Evolutionary conservation across 2,329 filamentous ascomycete genomes (phyloP).

Genomic region (Truncatella angustata): DNA sequence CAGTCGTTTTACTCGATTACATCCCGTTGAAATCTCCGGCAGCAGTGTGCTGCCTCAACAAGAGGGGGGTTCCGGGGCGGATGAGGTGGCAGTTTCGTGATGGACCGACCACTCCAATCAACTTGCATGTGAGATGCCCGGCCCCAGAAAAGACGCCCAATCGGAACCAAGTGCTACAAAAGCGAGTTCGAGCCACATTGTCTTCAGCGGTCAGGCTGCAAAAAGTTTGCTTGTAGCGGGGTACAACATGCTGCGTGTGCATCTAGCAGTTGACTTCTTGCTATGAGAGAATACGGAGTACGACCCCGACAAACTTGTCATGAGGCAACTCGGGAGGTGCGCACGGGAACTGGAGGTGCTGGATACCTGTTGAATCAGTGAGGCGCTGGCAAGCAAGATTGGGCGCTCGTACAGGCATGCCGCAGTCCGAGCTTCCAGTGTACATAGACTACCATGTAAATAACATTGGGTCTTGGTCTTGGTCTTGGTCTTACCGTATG

Average conservation of each 20-base stretch:
- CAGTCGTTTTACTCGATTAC: too few relatives aligned
- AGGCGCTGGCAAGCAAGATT: not conserved
- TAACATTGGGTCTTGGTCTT: not conserved
- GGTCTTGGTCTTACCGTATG: not conserved
- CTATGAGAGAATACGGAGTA: too few relatives aligned
- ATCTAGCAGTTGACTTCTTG: too few relatives aligned
- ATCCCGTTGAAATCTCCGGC: too few relatives aligned
- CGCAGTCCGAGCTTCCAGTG: constrained; percentile 2
- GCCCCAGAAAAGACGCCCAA: not conserved
- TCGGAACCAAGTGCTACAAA: not conserved
- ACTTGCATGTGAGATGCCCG: not conserved
- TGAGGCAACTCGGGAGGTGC: not conserved
- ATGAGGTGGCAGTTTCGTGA: too few relatives aligned
- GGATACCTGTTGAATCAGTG: not conserved
- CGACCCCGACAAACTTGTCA: too few relatives aligned
- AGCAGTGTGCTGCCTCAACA: too few relatives aligned
- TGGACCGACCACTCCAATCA: too few relatives aligned
- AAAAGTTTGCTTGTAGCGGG: too few relatives aligned
- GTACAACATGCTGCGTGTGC: too few relatives aligned
- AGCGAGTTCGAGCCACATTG: not conserved
- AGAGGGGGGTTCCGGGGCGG: too few relatives aligned
- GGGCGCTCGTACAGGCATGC: constrained; percentile 3
- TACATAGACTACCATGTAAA: too few relatives aligned
- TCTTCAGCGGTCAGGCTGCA: not conserved
- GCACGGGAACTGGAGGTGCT: not conserved